Evolutionary conservation across 1,284 basidiomycete genomes (phyloP), one percentile per base, ranked within the genome.

Genomic region (Ceratobasidium sp.): DNA sequence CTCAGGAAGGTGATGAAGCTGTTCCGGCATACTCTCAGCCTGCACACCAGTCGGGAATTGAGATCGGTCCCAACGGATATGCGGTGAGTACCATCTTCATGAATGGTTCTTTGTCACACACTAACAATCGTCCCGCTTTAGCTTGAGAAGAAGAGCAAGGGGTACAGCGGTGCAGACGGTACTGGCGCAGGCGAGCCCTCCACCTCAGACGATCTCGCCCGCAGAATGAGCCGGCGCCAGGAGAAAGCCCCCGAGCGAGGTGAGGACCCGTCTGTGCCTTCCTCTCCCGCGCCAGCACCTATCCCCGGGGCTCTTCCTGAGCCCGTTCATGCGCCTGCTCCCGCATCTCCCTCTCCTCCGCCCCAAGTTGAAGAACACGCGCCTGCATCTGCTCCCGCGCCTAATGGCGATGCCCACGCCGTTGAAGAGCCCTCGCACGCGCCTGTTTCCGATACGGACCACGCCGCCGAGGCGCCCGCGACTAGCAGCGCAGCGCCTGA

Each of bases 11-110:
- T 39, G 64, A 79, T 53, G 80, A 78, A 61, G 78, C 78, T 32
- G 82, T 81, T 23, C 82, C 83, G 21, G 80, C 82, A 6, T 83
- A 83, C 78, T 76, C 78, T 28, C 73, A 76, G 46, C 77, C 82
- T 3, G 79, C 78, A 34, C 81, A 82, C 64, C 78, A 79, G 16
- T 78, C 83, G 71, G 84, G 80, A 55, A 80, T 88, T 71, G 84
- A 88, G 76, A 83, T 87, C 62, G 88, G 87, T 23, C 81, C 84
- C 71, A 88, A 89, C 78, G 93, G 91, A 60, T 94, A 92, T 79
- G 82, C 87, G 75, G 92, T 95, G 77, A 81, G 90, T 84, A 23
- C 16, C 4, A 53, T 6, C 41, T 21, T 41, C 30, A 50, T 62
- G 32, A 53, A 28, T 53, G 32, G n/a, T 67, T 69, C 55, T 23